These are phyloP conservation scores for Diaporthe helianthi DNA, from an alignment of 2,329 filamentous ascomycete species.

Conservation along the genomic window DNA sequence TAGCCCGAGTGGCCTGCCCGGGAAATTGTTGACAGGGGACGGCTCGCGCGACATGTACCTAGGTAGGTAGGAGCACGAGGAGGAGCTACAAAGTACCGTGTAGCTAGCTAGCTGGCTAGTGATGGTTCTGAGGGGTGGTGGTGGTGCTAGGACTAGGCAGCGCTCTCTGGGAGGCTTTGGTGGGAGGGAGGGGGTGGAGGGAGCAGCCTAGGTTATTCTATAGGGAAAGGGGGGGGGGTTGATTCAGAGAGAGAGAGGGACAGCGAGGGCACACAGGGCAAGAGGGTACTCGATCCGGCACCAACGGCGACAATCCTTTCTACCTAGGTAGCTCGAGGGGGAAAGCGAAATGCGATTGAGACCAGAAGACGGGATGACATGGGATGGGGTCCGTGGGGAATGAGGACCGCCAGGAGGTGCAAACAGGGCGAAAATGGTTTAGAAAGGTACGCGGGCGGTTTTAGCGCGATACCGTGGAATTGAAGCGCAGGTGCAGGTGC, in stretches of 20 bases:
- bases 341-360: constrained; percentile 30
- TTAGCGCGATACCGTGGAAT: constrained; percentile 28
- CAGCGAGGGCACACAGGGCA: constrained; percentile 16
- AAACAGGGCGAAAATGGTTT: constrained; percentile 17
- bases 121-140: not conserved
- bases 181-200: constrained; percentile 2
- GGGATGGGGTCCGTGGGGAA: constrained; percentile 30
- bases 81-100: constrained; percentile 21
- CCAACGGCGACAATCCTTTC: constrained; percentile 29
- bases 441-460: constrained; percentile 28
- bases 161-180: not conserved
- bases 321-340: constrained; percentile 22
- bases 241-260: not conserved
- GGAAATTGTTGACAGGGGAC: constrained; percentile 35
- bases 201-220: not conserved
- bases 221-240: not conserved
- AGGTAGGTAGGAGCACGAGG: constrained; percentile 12
- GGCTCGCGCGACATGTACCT: constrained; percentile 4
- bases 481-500: constrained; percentile 17
- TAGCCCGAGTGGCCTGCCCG: constrained; percentile 33
- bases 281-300: constrained; percentile 26
- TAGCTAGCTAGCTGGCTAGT: no score
- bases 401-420: constrained; percentile 30
- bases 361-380: constrained; percentile 33
- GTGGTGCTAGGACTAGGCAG: constrained; percentile 16